Base-by-base conservation (phyloP, 305 asterid species). In the Solanum hybrid region DNA sequence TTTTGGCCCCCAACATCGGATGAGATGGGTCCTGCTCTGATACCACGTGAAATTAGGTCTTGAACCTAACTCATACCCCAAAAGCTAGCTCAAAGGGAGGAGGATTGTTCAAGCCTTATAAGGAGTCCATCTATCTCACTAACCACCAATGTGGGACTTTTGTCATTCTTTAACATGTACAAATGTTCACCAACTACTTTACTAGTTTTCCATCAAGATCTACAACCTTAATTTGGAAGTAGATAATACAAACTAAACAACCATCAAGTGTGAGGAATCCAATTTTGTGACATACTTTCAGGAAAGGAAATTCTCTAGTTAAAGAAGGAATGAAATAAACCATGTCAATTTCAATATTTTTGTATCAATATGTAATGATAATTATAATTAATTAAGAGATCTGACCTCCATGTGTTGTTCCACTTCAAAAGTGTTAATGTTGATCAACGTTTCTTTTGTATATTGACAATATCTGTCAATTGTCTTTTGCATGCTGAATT, bases 401-500 rank as follows among this genome's bases (percentile, higher is more conserved):
- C 86, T 39, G 36, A 81, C 86, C 86, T 81, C 7, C 13, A 81
- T 39, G 4, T 39, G 36, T 5, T 80, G 86, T 18, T 39, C 35
- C 86, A 24, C 67, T 39, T 18, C 26, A 57, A 75, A 24, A 26
- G 18, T 61, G 37, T 14, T 79, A 11, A n/a, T 74, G 36, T 61
- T 76, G 16, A 26, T 90, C 39, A 76, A 69, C 35, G 87, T 33
- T 90, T 91, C 89, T 82, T 83, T 90, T 18, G 88, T 86, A 88
- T 89, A 90, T 88, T 91, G 90, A 5, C 86, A 69, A 75, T 92
- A 93, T 89, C 89, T 92, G 88, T 88, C 91, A 61, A 92, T 88
- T 2, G 92, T 89, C 74, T 88, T 91, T 46, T 89, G 92, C 93
- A 92, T 93, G 91, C 95, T 93, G 92, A 26, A 83, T 80, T 80